phyloP scores from a whole-genome alignment of 352 stramenopile species.

The Pythium biforme region DNA sequence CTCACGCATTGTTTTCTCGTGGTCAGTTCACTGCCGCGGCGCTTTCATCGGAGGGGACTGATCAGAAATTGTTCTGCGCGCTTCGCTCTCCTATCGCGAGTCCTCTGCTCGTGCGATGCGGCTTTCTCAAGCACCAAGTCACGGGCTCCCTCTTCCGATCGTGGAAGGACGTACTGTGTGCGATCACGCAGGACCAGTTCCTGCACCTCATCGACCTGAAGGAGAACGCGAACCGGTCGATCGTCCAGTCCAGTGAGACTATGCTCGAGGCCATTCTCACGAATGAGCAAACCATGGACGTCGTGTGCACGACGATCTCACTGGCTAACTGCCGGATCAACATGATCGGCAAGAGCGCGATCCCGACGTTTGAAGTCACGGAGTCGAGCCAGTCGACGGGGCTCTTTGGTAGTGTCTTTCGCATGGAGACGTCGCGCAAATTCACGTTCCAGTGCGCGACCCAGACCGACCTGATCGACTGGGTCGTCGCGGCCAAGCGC shows the following conservation, averaged over 20 bases:
- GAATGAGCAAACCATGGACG: constrained; percentile 45
- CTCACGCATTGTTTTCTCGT: too few species aligned
- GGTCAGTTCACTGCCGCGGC: constrained; percentile 67
- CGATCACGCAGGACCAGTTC: constrained; percentile 72
- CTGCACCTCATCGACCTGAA: constrained; percentile 77
- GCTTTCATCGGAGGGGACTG: constrained; percentile 53
- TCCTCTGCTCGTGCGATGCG: constrained; percentile 65
- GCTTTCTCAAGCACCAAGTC: constrained; percentile 80
- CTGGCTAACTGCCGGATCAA: constrained; percentile 72
- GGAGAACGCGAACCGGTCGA: constrained; percentile 51
- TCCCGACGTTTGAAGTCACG: constrained; percentile 70
- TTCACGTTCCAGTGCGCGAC: constrained; percentile 82
- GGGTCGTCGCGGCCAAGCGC: constrained; percentile 71
- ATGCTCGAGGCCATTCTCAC: constrained; percentile 60
- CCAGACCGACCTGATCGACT: constrained; percentile 78
- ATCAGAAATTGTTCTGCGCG: constrained; percentile 58
- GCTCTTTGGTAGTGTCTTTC: constrained; percentile 61
- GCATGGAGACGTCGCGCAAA: constrained; percentile 58
- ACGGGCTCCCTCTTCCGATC: constrained; percentile 68
- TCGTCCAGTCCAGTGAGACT: constrained; percentile 52
- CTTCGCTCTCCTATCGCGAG: constrained; percentile 70
- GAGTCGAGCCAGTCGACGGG: constrained; percentile 57
- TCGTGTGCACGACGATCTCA: constrained; percentile 51
- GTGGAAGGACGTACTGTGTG: constrained; percentile 75
- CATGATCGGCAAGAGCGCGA: constrained; percentile 65